A percentile compares a stretch with the other conserved stretches of the same genome.
phyloP scores from a whole-genome alignment of 805 yeast genomes.

The Sugiyamaella boreocaroliniensis region DNA sequence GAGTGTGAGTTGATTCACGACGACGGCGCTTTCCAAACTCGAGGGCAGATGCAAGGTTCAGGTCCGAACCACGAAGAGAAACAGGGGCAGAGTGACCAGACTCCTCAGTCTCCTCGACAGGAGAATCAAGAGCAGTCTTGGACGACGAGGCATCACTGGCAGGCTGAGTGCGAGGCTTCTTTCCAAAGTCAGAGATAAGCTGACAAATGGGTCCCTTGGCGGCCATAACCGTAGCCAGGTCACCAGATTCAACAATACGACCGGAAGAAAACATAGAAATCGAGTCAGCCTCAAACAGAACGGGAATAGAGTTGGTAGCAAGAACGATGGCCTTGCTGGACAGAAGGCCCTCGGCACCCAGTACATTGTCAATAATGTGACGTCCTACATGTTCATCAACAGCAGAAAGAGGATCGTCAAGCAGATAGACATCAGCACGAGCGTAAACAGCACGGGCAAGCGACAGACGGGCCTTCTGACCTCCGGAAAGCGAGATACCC shows the following conservation, averaged over 20 bases:
- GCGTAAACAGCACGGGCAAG: conserved; percentile 76
- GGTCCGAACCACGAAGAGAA: not conserved
- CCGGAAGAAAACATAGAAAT: conserved; percentile 60
- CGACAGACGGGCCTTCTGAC: conserved; percentile 77
- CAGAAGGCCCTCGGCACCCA: conserved; percentile 75
- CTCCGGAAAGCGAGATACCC: conserved; percentile 83
- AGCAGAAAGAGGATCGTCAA: conserved; percentile 79
- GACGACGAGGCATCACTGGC: conserved; percentile 15
- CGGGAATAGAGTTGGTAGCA: conserved; percentile 83
- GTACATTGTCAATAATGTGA: conserved; percentile 66
- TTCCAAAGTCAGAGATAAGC: conserved; percentile 24
- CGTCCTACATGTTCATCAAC: conserved; percentile 85
- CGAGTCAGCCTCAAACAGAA: conserved; percentile 64
- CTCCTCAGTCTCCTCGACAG: not conserved
- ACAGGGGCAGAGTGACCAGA: not conserved
- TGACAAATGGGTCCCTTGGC: conserved; percentile 21
- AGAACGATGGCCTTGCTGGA: conserved; percentile 66
- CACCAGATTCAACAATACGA: conserved; percentile 33
- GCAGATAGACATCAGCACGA: conserved; percentile 54
- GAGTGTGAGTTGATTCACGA: conserved; percentile 25
- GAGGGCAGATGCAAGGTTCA: not conserved
- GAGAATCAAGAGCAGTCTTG: conserved; percentile 6
- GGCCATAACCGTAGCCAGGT: conserved; percentile 24
- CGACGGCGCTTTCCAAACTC: conserved; percentile 10
- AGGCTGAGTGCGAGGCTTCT: conserved; percentile 9